Percentiles rank a stretch among this genome's conserved stretches.
phyloP scores from a whole-genome alignment of 805 yeast species.

The Yarrowia osloensis region DNA sequence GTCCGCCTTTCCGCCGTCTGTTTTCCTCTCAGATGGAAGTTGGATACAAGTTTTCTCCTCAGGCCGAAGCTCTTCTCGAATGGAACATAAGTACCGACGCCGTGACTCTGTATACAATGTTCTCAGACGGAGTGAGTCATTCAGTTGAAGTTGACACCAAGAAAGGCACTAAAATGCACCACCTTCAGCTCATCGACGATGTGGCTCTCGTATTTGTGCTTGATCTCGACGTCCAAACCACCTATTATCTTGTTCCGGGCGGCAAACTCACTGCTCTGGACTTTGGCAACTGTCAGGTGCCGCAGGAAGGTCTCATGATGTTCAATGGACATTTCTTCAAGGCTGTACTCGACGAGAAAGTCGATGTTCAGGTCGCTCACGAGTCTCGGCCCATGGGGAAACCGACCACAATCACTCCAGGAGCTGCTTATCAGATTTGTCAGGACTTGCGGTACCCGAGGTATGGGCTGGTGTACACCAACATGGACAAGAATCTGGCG shows the following conservation, averaged over 20 bases:
- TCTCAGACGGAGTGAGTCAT: background rate
- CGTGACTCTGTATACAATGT: background rate
- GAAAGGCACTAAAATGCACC: background rate
- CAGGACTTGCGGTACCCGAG: background rate
- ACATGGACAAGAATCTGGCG: background rate
- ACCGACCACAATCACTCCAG: background rate
- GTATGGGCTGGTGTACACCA: background rate
- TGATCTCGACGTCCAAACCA: background rate
- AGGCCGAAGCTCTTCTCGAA: background rate
- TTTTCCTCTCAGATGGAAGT: background rate
- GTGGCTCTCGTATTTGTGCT: background rate
- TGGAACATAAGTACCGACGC: background rate
- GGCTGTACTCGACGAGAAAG: background rate
- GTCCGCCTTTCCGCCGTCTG: background rate
- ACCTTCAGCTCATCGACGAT: background rate
- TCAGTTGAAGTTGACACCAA: background rate
- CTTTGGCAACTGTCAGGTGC: background rate
- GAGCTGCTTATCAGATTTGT: background rate
- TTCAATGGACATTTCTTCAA: background rate
- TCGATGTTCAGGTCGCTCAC: background rate
- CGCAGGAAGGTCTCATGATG: background rate
- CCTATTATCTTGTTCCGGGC: background rate
- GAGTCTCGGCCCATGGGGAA: background rate
- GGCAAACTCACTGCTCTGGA: background rate
- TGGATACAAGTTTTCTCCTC: background rate